Evolutionary conservation across 1,284 basidiomycete genomes (phyloP).

Genomic region (Fomitiporia mediterranea): DNA sequence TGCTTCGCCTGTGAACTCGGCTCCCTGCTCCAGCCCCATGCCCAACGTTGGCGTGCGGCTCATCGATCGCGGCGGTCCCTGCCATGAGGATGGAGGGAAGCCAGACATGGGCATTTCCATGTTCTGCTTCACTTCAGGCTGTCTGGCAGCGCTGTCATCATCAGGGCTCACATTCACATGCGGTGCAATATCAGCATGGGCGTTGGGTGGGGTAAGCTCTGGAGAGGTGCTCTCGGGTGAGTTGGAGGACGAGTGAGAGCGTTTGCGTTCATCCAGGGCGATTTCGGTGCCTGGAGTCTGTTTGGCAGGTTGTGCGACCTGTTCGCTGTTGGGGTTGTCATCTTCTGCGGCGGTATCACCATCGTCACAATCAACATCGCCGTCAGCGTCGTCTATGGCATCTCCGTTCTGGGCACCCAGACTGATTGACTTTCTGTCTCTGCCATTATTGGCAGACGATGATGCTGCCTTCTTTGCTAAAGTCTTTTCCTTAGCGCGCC

Average conservation of each 20-base stretch:
- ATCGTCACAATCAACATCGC: slow-evolving; percentile 15
- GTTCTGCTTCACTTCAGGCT: slow-evolving; percentile 31
- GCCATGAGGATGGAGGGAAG: slow-evolving; percentile 9
- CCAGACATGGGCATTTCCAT: background rate
- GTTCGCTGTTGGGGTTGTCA: slow-evolving; percentile 4
- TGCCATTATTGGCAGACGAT: slow-evolving; percentile 1
- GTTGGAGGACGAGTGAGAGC: slow-evolving; percentile 13
- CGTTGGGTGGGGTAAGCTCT: slow-evolving; percentile 38
- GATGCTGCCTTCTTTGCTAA: slow-evolving; percentile 31
- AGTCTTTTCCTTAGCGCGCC: slow-evolving; percentile 80
- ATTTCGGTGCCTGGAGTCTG: background rate
- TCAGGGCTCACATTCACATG: slow-evolving; percentile 16
- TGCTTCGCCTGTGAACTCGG: background rate
- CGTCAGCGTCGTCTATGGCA: slow-evolving; percentile 11
- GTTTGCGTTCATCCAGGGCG: slow-evolving; percentile 1
- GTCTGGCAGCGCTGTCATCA: slow-evolving; percentile 13
- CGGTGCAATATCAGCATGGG: slow-evolving; percentile 28
- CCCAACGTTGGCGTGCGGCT: slow-evolving; percentile 15
- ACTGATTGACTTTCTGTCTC: slow-evolving; percentile 15
- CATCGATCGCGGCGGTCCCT: slow-evolving; percentile 8
- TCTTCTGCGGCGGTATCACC: slow-evolving; percentile 5
- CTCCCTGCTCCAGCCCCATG: background rate
- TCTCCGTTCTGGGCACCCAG: slow-evolving; percentile 9
- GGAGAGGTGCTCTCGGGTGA: slow-evolving; percentile 29
- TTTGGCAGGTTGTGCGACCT: slow-evolving; percentile 3